These are phyloP conservation scores for Kwoniella shandongensis DNA, from an alignment of 768 basidiomycete species.

Conservation along the genomic window DNA sequence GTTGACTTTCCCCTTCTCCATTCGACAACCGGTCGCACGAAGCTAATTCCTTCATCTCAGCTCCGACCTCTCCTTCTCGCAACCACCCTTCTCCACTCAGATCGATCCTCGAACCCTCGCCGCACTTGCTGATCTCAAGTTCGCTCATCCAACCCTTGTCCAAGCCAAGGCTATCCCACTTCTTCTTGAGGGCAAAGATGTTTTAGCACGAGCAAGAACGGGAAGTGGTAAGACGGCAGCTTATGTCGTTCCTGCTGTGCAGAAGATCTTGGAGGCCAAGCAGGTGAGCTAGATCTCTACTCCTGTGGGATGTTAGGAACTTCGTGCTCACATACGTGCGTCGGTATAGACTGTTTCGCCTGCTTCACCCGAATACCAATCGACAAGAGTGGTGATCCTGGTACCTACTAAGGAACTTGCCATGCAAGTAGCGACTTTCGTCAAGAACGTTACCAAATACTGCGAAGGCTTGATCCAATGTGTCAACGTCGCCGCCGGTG, in stretches of 20 bases:
- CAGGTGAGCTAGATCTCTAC: conserved; percentile 58
- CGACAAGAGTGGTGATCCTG: conserved; percentile 63
- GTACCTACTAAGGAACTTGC: conserved; percentile 86
- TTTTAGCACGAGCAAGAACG: conserved; percentile 89
- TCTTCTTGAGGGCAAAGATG: conserved; percentile 81
- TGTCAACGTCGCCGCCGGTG: conserved; percentile 73
- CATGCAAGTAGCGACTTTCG: conserved; percentile 76
- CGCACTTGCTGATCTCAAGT: conserved; percentile 84
- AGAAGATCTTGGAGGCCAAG: conserved; percentile 81
- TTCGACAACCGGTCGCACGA: background rate
- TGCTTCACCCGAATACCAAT: conserved; percentile 54
- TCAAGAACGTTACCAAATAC: conserved; percentile 68
- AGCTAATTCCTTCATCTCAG: conserved; percentile 17
- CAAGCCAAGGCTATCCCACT: conserved; percentile 90
- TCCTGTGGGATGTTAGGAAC: background rate
- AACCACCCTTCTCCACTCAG: conserved; percentile 66
- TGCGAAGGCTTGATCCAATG: conserved; percentile 69
- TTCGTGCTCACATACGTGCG: too few relatives aligned
- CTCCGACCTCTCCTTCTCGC: conserved; percentile 50
- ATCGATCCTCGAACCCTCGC: conserved; percentile 82
- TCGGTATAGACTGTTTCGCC: conserved; percentile 23
- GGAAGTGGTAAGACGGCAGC: conserved; percentile 97
- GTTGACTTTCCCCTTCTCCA: background rate
- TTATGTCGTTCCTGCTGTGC: conserved; percentile 85
- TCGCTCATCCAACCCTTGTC: conserved; percentile 85